Percentiles rank a stretch among this genome's conserved stretches.
phyloP scores from a whole-genome alignment of 2,329 filamentous ascomycete species.

The Metarhizium rileyi region DNA sequence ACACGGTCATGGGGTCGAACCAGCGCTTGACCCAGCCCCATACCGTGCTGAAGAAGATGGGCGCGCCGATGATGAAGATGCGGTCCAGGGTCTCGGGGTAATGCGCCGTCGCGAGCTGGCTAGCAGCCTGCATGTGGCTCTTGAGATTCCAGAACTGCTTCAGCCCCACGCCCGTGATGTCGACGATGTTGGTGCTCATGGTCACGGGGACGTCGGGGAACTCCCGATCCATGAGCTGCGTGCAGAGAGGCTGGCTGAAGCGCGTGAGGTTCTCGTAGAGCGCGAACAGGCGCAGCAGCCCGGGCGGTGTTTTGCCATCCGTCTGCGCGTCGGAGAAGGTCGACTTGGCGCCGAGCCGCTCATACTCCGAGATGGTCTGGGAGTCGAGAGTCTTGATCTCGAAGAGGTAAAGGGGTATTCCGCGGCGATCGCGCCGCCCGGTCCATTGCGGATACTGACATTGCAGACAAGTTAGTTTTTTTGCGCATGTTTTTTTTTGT shows the following conservation, averaged over 20 bases:
- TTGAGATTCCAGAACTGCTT: conserved; percentile 96
- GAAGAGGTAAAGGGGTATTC: conserved; percentile 87
- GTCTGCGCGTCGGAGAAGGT: conserved; percentile 51
- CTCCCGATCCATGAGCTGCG: conserved; percentile 61
- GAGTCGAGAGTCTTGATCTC: conserved; percentile 75
- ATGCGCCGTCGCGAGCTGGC: conserved; percentile 78
- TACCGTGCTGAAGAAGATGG: conserved; percentile 82
- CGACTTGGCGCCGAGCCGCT: conserved; percentile 50
- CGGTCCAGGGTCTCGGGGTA: conserved; percentile 81
- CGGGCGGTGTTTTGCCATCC: conserved; percentile 58
- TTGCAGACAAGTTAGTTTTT: background rate
- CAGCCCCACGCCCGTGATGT: conserved; percentile 77
- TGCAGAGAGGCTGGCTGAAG: conserved; percentile 79
- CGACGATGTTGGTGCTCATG: conserved; percentile 89
- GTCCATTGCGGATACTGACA: conserved; percentile 93
- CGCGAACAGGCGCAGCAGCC: conserved; percentile 78
- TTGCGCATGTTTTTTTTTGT: too few relatives aligned
- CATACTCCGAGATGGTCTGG: conserved; percentile 73
- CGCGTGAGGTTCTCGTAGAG: conserved; percentile 87
- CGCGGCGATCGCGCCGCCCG: conserved; percentile 77
- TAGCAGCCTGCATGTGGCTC: conserved; percentile 87
- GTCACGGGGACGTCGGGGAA: conserved; percentile 78
- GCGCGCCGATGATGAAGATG: conserved; percentile 72
- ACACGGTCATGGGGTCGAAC: conserved; percentile 89
- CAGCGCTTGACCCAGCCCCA: conserved; percentile 94